Percentiles rank a stretch among this genome's conserved stretches.
These are phyloP conservation scores for Fusarium proliferatum DNA, from an alignment of 2,329 filamentous ascomycete genomes.

Conservation along the genomic window DNA sequence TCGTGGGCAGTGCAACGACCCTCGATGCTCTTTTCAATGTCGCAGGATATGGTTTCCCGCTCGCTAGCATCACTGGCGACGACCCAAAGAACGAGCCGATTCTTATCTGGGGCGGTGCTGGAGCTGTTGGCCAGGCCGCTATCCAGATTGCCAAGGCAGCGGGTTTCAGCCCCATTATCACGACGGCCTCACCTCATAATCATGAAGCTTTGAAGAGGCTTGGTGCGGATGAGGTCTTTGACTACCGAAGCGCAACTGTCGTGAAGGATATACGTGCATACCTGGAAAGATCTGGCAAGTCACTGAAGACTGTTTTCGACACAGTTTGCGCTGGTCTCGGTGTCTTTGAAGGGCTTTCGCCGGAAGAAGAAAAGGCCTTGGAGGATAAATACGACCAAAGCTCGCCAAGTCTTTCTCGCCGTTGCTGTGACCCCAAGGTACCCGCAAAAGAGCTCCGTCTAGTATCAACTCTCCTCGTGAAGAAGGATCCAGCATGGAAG, in stretches of 20 bases:
- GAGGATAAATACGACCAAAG: conserved; percentile 2
- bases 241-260: not conserved
- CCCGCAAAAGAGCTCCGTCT: not conserved
- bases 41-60: not conserved
- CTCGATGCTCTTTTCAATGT: conserved; percentile 11
- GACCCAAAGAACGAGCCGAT: not conserved
- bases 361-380: not conserved
- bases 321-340: not conserved
- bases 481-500: not conserved
- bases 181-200: conserved; percentile 13
- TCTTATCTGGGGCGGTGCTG: conserved; percentile 20
- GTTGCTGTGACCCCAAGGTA: not conserved
- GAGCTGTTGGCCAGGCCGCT: conserved; percentile 5
- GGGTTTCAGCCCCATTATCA: conserved; percentile 11
- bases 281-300: not conserved
- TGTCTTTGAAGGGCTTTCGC: not conserved
- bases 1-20: not conserved
- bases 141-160: conserved; percentile 17
- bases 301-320: not conserved
- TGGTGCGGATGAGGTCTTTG: not conserved
- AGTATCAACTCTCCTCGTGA: not conserved
- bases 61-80: not conserved
- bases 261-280: not conserved
- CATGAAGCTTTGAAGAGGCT: not conserved
- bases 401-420: not conserved